These are phyloP conservation scores for Pyrenophora seminiperda DNA, from an alignment of 2,329 filamentous ascomycete genomes.

Conservation along the genomic window DNA sequence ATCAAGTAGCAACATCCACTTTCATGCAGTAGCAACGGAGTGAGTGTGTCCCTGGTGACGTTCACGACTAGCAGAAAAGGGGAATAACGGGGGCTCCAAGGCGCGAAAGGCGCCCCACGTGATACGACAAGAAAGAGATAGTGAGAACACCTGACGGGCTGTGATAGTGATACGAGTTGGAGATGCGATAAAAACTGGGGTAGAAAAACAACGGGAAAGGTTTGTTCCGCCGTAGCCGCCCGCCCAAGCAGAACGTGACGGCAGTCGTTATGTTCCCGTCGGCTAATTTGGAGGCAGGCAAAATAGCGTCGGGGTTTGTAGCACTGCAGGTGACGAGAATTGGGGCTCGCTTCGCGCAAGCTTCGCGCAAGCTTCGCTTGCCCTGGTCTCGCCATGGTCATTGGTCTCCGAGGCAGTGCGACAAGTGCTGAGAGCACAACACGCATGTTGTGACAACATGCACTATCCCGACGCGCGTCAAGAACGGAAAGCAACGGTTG, in stretches of 20 bases:
- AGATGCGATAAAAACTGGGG: neutral
- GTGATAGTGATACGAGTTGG: neutral
- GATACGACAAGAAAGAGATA: neutral
- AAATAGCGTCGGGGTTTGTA: constrained; percentile 29
- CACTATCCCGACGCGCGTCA: constrained; percentile 23
- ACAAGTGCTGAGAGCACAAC: constrained; percentile 20
- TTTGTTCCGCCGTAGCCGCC: constrained; percentile 21
- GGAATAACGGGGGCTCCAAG: too few species aligned
- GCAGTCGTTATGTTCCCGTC: constrained; percentile 18
- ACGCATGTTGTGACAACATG: constrained; percentile 13
- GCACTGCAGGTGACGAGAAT: constrained; percentile 23
- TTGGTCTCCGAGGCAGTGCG: constrained; percentile 17
- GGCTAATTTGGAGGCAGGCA: constrained; percentile 3
- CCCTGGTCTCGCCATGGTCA: constrained; percentile 13
- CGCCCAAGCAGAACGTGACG: constrained; percentile 15
- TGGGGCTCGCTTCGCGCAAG: constrained; percentile 5
- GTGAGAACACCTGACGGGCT: neutral
- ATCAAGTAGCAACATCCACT: too few species aligned
- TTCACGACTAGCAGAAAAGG: too few species aligned
- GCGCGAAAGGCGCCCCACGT: too few species aligned
- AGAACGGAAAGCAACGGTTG: constrained; percentile 36
- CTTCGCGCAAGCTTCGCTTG: too few species aligned
- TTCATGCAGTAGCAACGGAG: too few species aligned
- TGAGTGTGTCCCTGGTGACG: too few species aligned
- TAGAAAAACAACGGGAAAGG: neutral